Evolutionary conservation across 2,329 filamentous ascomycete genomes (phyloP), one percentile per base, ranked within the genome.

Genomic region (Phialophora tarda): DNA sequence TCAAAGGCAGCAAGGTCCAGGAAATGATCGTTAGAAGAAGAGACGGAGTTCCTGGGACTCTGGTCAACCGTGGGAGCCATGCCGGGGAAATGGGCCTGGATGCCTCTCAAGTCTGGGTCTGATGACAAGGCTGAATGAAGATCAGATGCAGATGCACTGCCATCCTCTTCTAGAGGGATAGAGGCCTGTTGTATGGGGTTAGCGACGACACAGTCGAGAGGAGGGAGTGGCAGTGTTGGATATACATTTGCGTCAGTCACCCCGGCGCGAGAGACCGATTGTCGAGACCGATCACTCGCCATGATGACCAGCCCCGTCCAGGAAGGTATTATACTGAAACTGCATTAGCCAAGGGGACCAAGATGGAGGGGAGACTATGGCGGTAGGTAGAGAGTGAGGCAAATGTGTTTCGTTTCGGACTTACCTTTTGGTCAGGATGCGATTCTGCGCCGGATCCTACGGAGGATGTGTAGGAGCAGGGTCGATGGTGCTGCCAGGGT

Each of bases 61-160:
- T 67, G 62, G 38, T 66, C 65, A 55, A n/a, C 26, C 41, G 51
- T 26, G 28, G 63, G 58, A 24, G 34, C 12, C 55, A 70, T 65
- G 47, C n/a, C 65, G 51, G 59, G 47, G 44, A 67, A 65, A 51
- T 57, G 54, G 54, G 63, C 53, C 57, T 66, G 65, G 21, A 68
- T 28, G n/a, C 63, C 68, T 24, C 59, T 66, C 65, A 66, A 63
- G 54, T 61, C 68, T 63, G 63, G 41, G 41, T 66, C 64, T 58
- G 65, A 57, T 17, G 55, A 51, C 51, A 64, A 62, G 60, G 68
- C 63, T 62, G 68, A 61, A 47, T 61, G 59, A 10, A 61, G 30
- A 21, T 28, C 34, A 24, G 59, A 53, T 41, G 48, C 63, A 53
- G 65, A 58, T 34, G 68, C 65, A 47, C 68, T 55, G 60, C 65